These are phyloP conservation scores for Mikania micrantha DNA, from an alignment of 129 eudicot species.

Conservation along the genomic window DNA sequence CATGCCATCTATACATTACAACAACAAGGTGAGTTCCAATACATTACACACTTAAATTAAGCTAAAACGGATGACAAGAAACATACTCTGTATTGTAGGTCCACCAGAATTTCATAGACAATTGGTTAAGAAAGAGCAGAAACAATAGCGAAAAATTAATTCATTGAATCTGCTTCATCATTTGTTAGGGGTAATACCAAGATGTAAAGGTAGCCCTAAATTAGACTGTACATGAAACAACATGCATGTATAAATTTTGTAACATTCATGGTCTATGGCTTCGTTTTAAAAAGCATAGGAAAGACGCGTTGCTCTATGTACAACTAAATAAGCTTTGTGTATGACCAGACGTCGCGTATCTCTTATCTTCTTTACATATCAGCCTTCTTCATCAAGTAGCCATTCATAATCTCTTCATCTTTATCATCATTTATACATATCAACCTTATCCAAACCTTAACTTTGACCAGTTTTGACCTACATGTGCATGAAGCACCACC, in stretches of 20 bases:
- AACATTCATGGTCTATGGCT: not conserved
- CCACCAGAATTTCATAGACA: constrained; percentile 25
- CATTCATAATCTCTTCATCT: too few relatives aligned
- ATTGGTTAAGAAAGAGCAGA: constrained; percentile 38
- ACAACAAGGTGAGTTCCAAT: not conserved
- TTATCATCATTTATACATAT: too few relatives aligned
- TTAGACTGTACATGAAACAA: not conserved
- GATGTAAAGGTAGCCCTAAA: not conserved
- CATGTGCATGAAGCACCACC: too few relatives aligned
- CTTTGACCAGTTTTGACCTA: too few relatives aligned
- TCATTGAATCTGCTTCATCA: not conserved
- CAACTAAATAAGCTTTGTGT: too few relatives aligned
- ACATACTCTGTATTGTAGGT: constrained; percentile 52
- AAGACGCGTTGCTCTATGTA: too few relatives aligned
- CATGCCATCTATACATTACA: constrained; percentile 69
- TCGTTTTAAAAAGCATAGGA: too few relatives aligned
- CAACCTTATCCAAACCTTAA: too few relatives aligned
- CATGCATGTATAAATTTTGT: not conserved
- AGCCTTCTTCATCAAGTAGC: too few relatives aligned
- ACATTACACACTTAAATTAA: not conserved
- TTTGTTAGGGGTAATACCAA: not conserved
- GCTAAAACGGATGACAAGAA: not conserved
- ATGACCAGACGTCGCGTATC: too few relatives aligned
- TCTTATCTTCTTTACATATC: too few relatives aligned
- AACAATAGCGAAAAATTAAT: not conserved